Conservation (phyloP, 1,284 basidiomycete genomes). For the Pseudozyma thailandica region DNA sequence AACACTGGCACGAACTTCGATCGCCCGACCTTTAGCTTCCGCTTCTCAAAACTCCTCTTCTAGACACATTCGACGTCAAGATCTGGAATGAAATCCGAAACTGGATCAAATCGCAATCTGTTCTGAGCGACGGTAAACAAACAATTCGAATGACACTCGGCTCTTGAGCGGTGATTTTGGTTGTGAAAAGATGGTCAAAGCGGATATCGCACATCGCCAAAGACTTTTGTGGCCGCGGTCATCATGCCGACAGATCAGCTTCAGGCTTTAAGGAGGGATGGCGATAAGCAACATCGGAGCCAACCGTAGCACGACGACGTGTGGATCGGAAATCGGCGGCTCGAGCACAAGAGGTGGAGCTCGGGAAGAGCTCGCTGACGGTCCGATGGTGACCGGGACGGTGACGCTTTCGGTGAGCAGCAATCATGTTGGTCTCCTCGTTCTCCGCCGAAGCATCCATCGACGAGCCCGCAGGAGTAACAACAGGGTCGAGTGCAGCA, state of each 20-base stretch:
- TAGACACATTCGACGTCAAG: not conserved
- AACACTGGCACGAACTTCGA: slow-evolving; percentile 46
- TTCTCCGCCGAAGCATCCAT: slow-evolving; percentile 1
- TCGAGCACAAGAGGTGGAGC: not conserved
- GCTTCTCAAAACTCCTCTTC: not conserved
- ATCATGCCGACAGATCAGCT: slow-evolving; percentile 12
- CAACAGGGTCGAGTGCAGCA: slow-evolving; percentile 16
- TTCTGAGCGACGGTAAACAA: slow-evolving; percentile 15
- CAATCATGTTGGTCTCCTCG: not conserved
- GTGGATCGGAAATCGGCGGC: slow-evolving; percentile 3
- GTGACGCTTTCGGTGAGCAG: slow-evolving; percentile 15
- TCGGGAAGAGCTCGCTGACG: slow-evolving; percentile 22
- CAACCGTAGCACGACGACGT: slow-evolving; percentile 37
- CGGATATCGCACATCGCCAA: not conserved
- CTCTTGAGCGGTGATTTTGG: slow-evolving; percentile 6
- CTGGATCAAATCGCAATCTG: slow-evolving; percentile 14
- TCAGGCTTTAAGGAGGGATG: slow-evolving; percentile 7
- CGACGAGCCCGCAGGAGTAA: slow-evolving; percentile 1
- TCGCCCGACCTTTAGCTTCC: slow-evolving; percentile 23
- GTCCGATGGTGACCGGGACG: slow-evolving; percentile 29
- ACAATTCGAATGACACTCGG: not conserved
- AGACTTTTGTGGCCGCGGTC: not conserved
- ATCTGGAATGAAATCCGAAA: not conserved
- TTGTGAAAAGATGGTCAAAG: not conserved
- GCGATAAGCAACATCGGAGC: slow-evolving; percentile 27